Evolutionary conservation across 2,329 filamentous ascomycete genomes (phyloP).

Genomic region (Helotiales sp.): DNA sequence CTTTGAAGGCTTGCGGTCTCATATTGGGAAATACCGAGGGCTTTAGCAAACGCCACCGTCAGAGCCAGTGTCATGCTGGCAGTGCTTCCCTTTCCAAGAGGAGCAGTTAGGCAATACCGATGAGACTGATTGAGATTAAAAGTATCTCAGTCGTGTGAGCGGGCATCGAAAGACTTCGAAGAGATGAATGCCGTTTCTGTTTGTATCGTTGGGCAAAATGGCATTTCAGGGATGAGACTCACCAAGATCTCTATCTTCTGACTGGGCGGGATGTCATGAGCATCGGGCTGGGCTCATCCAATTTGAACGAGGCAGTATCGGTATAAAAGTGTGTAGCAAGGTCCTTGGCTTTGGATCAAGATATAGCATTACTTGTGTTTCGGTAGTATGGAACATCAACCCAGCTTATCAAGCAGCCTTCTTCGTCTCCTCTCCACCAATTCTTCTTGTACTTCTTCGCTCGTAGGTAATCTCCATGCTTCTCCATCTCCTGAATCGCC

Average conservation of each 20-base stretch:
- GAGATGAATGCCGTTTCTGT: too few relatives aligned
- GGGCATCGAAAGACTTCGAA: too few relatives aligned
- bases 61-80: neutral
- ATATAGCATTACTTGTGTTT: neutral
- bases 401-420: slow-evolving; percentile 75
- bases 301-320: neutral
- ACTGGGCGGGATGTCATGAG: too few relatives aligned
- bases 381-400: slow-evolving; percentile 13
- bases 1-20: neutral
- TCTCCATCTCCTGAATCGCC: slow-evolving; percentile 83
- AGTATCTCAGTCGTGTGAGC: too few relatives aligned
- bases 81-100: neutral
- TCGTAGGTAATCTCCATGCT: slow-evolving; percentile 78
- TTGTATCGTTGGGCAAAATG: too few relatives aligned
- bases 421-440: slow-evolving; percentile 81
- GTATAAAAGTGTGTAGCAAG: neutral
- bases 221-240: too few relatives aligned
- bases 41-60: neutral
- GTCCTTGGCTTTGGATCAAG: neutral
- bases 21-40: neutral
- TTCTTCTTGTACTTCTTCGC: slow-evolving; percentile 93
- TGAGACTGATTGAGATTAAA: neutral
- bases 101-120: neutral
- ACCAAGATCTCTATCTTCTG: too few relatives aligned
- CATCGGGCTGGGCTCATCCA: too few relatives aligned